Percentiles rank a stretch among this genome's conserved stretches.
Evolutionary conservation across 1,284 basidiomycete genomes (phyloP).

Genomic region (Phenoliferia sp.): DNA sequence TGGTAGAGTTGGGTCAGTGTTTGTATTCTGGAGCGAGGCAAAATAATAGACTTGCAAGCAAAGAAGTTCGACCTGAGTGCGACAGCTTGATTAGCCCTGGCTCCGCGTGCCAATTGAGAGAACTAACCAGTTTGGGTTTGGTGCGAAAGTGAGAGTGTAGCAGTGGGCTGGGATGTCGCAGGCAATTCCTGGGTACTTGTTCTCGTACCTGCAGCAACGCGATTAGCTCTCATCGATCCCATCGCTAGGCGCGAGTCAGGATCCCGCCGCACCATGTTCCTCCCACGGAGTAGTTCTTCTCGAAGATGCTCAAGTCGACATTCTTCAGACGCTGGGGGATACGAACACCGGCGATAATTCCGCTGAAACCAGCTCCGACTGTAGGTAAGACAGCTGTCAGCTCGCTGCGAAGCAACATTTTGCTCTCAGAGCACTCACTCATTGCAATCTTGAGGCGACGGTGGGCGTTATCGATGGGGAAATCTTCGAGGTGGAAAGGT

Average conservation of each 20-base stretch:
- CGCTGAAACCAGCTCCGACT: slow-evolving; percentile 55
- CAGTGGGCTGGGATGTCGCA: slow-evolving; percentile 48
- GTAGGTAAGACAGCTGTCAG: no score
- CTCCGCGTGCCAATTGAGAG: no score
- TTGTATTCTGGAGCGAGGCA: no score
- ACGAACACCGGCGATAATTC: slow-evolving; percentile 56
- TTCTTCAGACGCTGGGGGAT: slow-evolving; percentile 56
- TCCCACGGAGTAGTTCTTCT: slow-evolving; percentile 56
- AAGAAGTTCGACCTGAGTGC: no score
- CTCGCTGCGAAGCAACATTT: background rate
- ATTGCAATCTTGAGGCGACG: slow-evolving; percentile 26
- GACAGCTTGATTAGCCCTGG: no score
- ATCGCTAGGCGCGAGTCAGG: background rate
- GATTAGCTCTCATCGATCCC: background rate
- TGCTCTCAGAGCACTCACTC: slow-evolving; percentile 21
- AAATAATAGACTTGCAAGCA: no score
- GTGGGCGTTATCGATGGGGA: slow-evolving; percentile 13
- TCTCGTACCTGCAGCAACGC: slow-evolving; percentile 5
- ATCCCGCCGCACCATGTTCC: slow-evolving; percentile 50
- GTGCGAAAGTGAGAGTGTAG: slow-evolving; percentile 59
- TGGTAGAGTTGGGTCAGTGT: background rate
- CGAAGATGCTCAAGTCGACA: slow-evolving; percentile 56
- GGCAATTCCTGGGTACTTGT: slow-evolving; percentile 48
- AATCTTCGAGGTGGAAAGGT: slow-evolving; percentile 24
- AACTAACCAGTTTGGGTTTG: slow-evolving; percentile 60